Percentiles rank a stretch among this genome's conserved stretches.
phyloP scores from a whole-genome alignment of 2,329 filamentous ascomycete genomes.

The Xylaria sp. region DNA sequence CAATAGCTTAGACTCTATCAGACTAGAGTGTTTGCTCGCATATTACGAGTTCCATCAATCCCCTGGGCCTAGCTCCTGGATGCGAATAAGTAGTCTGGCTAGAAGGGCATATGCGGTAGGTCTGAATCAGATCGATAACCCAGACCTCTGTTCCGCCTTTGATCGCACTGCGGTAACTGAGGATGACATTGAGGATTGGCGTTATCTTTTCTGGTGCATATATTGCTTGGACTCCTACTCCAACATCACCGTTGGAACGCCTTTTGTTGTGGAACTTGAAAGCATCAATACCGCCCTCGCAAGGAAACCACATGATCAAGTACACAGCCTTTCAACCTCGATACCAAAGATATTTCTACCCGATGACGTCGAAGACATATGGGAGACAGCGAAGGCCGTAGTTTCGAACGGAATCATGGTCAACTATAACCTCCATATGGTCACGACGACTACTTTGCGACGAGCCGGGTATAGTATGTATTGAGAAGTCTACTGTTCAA shows the following conservation, averaged over 20 bases:
- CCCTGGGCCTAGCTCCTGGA: conserved; percentile 48
- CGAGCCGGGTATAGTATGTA: conserved; percentile 41
- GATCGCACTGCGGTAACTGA: conserved; percentile 34
- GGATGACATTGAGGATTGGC: conserved; percentile 51
- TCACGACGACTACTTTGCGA: conserved; percentile 45
- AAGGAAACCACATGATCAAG: conserved; percentile 30
- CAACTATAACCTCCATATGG: conserved; percentile 45
- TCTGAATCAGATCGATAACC: conserved; percentile 50
- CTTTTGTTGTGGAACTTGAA: conserved; percentile 45
- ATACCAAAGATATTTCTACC: conserved; percentile 39
- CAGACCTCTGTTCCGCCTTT: conserved; percentile 43
- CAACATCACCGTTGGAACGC: conserved; percentile 47
- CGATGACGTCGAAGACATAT: conserved; percentile 42
- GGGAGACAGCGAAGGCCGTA: conserved; percentile 40
- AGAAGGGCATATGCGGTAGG: conserved; percentile 50
- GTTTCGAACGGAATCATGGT: conserved; percentile 34
- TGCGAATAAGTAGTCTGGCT: conserved; percentile 48
- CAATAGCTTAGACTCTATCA: conserved; percentile 44
- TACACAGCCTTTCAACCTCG: conserved; percentile 9
- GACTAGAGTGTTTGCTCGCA: conserved; percentile 49
- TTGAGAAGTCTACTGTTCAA: conserved; percentile 6
- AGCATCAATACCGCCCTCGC: conserved; percentile 46
- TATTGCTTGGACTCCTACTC: conserved; percentile 51
- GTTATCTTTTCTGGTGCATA: conserved; percentile 51
- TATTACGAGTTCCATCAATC: conserved; percentile 53